These are phyloP conservation scores for Sphagnum fallax DNA, from an alignment of 228 moss, liverwort and hornwort species.

Conservation along the genomic window DNA sequence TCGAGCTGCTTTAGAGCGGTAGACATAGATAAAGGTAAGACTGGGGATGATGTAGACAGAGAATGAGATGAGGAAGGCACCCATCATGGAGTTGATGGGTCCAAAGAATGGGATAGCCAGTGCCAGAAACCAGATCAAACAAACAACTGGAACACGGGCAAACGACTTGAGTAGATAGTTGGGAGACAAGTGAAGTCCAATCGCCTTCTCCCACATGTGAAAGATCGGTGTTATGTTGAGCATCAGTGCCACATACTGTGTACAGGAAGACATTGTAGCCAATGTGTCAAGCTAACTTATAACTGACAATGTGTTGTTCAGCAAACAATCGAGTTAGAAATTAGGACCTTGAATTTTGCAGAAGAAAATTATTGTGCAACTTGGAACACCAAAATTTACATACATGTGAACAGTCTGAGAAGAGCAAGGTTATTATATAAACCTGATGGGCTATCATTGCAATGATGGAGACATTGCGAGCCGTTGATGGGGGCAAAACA, in stretches of 20 bases:
- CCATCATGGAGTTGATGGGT: constrained; percentile 26
- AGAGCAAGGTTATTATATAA: too few species aligned
- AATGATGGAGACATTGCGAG: constrained; percentile 15
- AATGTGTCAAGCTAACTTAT: too few species aligned
- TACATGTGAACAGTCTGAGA: too few species aligned
- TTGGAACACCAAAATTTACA: too few species aligned
- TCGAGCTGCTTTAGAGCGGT: constrained; percentile 7
- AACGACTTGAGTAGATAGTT: constrained; percentile 9
- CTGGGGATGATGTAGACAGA: constrained; percentile 27
- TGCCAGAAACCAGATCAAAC: constrained; percentile 22
- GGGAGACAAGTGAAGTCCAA: constrained; percentile 10
- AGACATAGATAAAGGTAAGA: constrained; percentile 11
- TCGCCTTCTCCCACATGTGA: constrained; percentile 16
- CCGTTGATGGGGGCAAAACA: constrained; percentile 14
- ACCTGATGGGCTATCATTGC: constrained; percentile 28
- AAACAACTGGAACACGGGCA: constrained; percentile 16
- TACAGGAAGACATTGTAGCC: neutral
- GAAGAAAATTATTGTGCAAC: too few species aligned
- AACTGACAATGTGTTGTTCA: too few species aligned
- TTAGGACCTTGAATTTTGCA: too few species aligned
- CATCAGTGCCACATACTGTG: constrained; percentile 18
- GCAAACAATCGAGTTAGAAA: too few species aligned
- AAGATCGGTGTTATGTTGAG: constrained; percentile 20
- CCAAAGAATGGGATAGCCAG: constrained; percentile 30
- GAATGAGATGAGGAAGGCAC: constrained; percentile 20